Base-by-base conservation (phyloP, 2,329 filamentous ascomycete genomes). In the Chrysoporthe cubensis region DNA sequence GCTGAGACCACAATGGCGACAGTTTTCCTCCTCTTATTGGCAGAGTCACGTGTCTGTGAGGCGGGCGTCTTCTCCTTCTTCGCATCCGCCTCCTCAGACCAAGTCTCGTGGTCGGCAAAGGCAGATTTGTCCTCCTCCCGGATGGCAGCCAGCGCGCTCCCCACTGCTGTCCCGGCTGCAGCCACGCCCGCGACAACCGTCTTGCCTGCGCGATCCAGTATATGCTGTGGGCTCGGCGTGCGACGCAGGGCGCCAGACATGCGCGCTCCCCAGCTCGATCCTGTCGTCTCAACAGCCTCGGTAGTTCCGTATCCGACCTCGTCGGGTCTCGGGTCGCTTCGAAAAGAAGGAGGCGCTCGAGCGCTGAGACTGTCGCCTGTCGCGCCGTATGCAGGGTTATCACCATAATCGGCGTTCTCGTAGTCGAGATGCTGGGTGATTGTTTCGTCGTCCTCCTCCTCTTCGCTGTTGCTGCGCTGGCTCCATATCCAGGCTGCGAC, bases 401-500 rank as follows among this genome's bases (percentile, higher is more conserved):
- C 84, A 70, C 84, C 83, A 66, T 83, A 81, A 73, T 81, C 79
- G 69, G 78, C 79, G 65, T 80, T 78, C 42, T 82, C 79, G 71
- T 87, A 86, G 73, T 87, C 84, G 68, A 84, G 72, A 62, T 83
- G 82, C 70, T 84, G 78, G 69, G 83, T 83, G 66, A 83, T 83
- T 73, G 82, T 81, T 65, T 83, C 81, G 64, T 88, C 57, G 71
- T 85, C 83, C 70, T 89, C 85, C 67, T 89, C 86, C 40, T 94
- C 90, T 64, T 93, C 90, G 68, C 90, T 87, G 72, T 92, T 90
- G 75, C 86, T 88, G 75, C 93, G 90, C 81, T 97, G 94, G 78
- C 91, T 96, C 94, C 94, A 97, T 69, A 94, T 88, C 95, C 95
- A 98, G 67, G 93, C 93, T 64, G 90, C 94, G 60, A 97, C 81